Evolutionary conservation across 495 filamentous ascomycete genomes (phyloP), one percentile per base, ranked within the genome.

Genomic region (Platismatia glauca): DNA sequence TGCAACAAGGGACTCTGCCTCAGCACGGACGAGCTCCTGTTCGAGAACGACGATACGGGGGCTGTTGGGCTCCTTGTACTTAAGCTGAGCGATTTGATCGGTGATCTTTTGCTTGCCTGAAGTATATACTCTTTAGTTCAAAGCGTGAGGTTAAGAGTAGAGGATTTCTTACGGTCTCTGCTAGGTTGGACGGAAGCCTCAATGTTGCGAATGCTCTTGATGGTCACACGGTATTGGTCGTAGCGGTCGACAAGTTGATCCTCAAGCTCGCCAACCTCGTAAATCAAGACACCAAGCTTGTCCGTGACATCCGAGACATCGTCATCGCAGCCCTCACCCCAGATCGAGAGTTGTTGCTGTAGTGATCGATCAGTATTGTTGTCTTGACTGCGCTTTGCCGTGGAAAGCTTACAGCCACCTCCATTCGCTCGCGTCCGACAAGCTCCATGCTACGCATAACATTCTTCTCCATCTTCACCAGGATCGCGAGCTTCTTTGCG

Each of bases 401-500:
- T 12, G 15, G 31, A 37, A 50, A 57, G 44, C 89, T 70, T 86
- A 95, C 91, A 69, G 94, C 95, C 67, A 96, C 94, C 68, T 97
- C 95, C 89, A 97, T 97, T 65, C 95, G 83, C 81, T 97, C 94
- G 67, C 90, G 85, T 38, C 91, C 89, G 46, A 97, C 94, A 58
- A 93, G 79, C 74, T 97, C 94, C 83, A 98, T 86, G 73, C 91
- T 96, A 70, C 94, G 89, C 94, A 98, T 98, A 55, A 95, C 88
- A 71, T 98, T 97, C 88, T 98, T 98, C 79, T 98, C 94, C 95
- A 98, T 97, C 81, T 98, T 97, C 64, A 98, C 94, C 41, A 98
- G 84, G 80, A 95, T 90, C 33, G 92, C 87, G 61, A 98, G 85
- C 84, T 98, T 98, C 81, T 94, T 93, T 59, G 95, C 88, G 37